phyloP scores from a whole-genome alignment of 495 filamentous ascomycete genomes.

The Letharia lupina region DNA sequence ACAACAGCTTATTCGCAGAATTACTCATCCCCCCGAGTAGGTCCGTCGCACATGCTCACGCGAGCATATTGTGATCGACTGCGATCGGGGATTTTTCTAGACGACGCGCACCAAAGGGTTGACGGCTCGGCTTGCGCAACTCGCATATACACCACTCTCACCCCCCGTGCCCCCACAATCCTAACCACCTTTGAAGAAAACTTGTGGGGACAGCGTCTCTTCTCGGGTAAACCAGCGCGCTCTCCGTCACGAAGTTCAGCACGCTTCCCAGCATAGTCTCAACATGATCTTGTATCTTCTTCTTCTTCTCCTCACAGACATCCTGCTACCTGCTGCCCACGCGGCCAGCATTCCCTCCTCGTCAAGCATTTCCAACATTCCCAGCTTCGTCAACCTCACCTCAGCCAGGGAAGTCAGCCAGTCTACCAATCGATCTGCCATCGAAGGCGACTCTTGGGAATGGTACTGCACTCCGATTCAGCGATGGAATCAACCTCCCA shows the following conservation, averaged over 20 bases:
- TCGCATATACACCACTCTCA: background rate
- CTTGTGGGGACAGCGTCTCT: too few species aligned
- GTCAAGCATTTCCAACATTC: background rate
- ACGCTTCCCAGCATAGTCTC: background rate
- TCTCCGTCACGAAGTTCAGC: background rate
- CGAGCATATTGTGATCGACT: background rate
- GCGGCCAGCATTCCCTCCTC: background rate
- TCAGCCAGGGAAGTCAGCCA: background rate
- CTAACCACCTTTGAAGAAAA: too few species aligned
- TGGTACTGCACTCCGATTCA: background rate
- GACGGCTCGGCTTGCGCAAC: background rate
- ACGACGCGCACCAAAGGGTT: background rate
- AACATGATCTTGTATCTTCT: background rate
- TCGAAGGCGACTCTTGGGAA: background rate
- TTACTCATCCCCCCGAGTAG: too few species aligned
- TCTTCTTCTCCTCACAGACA: background rate
- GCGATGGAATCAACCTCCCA: background rate
- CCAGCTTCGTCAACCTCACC: background rate
- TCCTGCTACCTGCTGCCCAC: background rate
- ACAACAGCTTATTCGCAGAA: too few species aligned
- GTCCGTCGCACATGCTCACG: too few species aligned
- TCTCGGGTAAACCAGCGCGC: too few species aligned
- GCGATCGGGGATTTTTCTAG: background rate
- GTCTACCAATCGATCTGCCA: background rate
- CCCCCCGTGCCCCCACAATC: too few species aligned